Evolutionary conservation across 108 stramenopile species (phyloP).

Genomic region (Cylindrotheca fusiformis): DNA sequence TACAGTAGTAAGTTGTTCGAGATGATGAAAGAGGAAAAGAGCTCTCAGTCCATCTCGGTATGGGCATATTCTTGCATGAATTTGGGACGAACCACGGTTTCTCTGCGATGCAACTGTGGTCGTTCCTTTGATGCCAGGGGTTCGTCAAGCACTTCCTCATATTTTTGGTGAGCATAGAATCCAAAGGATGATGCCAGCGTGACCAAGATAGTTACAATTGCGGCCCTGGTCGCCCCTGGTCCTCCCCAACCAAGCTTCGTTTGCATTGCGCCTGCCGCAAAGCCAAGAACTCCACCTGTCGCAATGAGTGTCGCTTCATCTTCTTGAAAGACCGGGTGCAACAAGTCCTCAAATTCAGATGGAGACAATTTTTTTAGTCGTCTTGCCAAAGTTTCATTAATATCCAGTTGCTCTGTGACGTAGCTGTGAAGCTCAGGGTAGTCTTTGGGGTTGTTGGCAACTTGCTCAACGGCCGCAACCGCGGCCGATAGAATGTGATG

Average conservation of each 20-base stretch:
- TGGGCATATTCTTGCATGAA: no score
- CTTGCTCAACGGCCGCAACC: slow-evolving; percentile 53
- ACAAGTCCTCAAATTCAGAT: slow-evolving; percentile 83
- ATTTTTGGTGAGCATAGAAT: slow-evolving; percentile 31
- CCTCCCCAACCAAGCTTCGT: slow-evolving; percentile 75
- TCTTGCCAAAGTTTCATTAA: slow-evolving; percentile 64
- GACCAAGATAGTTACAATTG: slow-evolving; percentile 40
- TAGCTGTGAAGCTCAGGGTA: slow-evolving; percentile 61
- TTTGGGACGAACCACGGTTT: slow-evolving; percentile 22
- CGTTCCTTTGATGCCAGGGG: slow-evolving; percentile 35
- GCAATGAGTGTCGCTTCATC: slow-evolving; percentile 92
- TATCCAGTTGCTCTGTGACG: slow-evolving; percentile 62
- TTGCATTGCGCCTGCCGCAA: slow-evolving; percentile 75
- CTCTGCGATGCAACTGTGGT: slow-evolving; percentile 25
- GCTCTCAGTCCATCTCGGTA: no score
- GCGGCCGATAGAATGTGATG: slow-evolving; percentile 55
- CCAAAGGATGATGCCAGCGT: slow-evolving; percentile 19
- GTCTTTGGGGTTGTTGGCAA: slow-evolving; percentile 48
- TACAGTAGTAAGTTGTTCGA: no score
- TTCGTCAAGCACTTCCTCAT: slow-evolving; percentile 31
- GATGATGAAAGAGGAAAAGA: no score
- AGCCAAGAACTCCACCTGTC: slow-evolving; percentile 86
- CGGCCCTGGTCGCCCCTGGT: slow-evolving; percentile 51
- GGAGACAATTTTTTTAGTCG: slow-evolving; percentile 70
- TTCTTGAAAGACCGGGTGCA: slow-evolving; percentile 94